These are phyloP conservation scores for Zizania palustris DNA, from an alignment of 202 grass and related monocot species.

Conservation along the genomic window DNA sequence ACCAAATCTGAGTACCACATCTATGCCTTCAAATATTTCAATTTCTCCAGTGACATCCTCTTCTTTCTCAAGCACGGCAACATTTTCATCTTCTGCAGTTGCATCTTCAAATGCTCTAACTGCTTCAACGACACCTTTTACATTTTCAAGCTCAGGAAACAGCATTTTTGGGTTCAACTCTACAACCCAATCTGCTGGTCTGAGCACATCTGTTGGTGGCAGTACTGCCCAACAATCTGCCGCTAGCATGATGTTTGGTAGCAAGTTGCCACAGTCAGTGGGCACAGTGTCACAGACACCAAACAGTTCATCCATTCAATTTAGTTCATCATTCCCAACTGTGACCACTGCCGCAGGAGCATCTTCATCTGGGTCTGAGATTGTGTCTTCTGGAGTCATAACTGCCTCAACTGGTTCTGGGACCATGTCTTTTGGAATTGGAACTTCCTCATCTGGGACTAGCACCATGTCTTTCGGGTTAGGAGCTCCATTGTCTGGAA, in stretches of 20 bases:
- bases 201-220: constrained; percentile 43
- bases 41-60: constrained; percentile 31
- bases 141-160: constrained; percentile 56
- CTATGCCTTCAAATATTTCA: constrained; percentile 33
- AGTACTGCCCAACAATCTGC: constrained; percentile 42
- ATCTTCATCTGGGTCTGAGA: constrained; percentile 41
- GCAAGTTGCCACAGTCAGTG: constrained; percentile 44
- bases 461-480: constrained; percentile 33
- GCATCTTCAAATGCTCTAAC: constrained; percentile 37
- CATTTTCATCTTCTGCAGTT: constrained; percentile 19
- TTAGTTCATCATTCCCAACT: constrained; percentile 44
- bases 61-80: constrained; percentile 26
- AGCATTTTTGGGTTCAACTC: constrained; percentile 56
- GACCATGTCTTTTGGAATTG: constrained; percentile 35
- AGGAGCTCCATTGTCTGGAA: constrained; percentile 28
- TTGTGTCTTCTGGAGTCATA: constrained; percentile 38
- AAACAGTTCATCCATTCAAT: constrained; percentile 53
- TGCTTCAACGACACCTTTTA: constrained; percentile 47
- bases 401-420: constrained; percentile 42
- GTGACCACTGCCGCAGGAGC: constrained; percentile 19
- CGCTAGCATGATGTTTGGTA: constrained; percentile 46
- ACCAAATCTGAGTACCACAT: constrained; percentile 14
- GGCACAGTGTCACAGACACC: constrained; percentile 46
- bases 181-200: constrained; percentile 54
- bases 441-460: constrained; percentile 33